Conservation (phyloP, 345 rosid species). For the Raphanus sativus region DNA sequence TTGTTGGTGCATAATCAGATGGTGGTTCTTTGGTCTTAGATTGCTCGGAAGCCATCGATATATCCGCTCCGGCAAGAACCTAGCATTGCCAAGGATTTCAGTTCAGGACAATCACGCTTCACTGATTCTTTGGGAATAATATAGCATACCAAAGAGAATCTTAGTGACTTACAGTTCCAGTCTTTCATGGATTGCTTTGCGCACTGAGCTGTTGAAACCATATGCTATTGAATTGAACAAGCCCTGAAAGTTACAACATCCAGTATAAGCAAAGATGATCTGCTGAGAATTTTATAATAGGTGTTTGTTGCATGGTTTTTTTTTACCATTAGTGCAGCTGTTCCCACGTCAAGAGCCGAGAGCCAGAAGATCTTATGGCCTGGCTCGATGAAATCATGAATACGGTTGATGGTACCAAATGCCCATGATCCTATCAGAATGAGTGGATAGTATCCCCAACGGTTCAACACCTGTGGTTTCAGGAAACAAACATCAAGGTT, state of each 20-base stretch:
- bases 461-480: conserved; percentile 67
- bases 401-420: conserved; percentile 82
- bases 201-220: conserved; percentile 88
- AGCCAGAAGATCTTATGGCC: conserved; percentile 93
- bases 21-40: conserved; percentile 47
- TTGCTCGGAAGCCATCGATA: conserved; percentile 60
- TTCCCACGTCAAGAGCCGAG: conserved; percentile 86
- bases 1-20: conserved; percentile 37
- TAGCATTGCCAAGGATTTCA: conserved; percentile 29
- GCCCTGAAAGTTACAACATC: conserved; percentile 52
- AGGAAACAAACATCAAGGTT: conserved; percentile 9
- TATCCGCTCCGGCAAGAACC: conserved; percentile 75
- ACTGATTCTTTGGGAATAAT: conserved; percentile 2
- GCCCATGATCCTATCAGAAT: conserved; percentile 97
- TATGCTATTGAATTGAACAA: conserved; percentile 95
- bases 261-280: not conserved
- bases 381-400: conserved; percentile 86
- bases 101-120: not conserved
- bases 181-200: conserved; percentile 81
- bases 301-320: conserved; percentile 18
- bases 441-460: conserved; percentile 98
- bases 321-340: conserved; percentile 85
- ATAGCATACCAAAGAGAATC: not conserved
- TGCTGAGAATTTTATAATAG: not conserved
- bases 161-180: conserved; percentile 67